Conservation (phyloP, 2,329 filamentous ascomycete genomes). For the Cadophora sp. region DNA sequence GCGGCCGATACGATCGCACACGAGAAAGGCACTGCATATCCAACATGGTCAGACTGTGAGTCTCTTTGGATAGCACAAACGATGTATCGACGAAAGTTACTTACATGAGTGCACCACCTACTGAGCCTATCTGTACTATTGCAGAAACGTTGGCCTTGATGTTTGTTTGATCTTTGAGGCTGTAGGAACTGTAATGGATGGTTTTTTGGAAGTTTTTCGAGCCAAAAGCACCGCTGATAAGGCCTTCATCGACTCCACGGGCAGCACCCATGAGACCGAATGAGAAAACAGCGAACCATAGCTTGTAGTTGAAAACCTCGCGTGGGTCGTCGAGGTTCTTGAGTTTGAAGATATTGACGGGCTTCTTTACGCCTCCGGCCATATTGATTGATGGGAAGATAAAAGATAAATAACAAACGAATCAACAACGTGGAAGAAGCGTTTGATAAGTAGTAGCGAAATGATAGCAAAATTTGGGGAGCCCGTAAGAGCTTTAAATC, state of each 20-base stretch:
- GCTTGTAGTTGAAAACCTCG: slow-evolving; percentile 76
- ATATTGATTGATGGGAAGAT: too few species aligned
- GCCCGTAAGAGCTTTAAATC: too few species aligned
- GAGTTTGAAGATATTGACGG: slow-evolving; percentile 68
- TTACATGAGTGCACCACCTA: slow-evolving; percentile 62
- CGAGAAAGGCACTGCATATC: slow-evolving; percentile 57
- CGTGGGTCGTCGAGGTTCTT: slow-evolving; percentile 69
- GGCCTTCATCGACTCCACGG: slow-evolving; percentile 69
- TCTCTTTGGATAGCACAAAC: background rate
- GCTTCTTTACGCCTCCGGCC: slow-evolving; percentile 60
- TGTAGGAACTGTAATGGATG: too few species aligned
- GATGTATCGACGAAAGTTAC: too few species aligned
- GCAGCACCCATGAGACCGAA: slow-evolving; percentile 80
- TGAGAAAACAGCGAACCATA: slow-evolving; percentile 76
- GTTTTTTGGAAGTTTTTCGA: slow-evolving; percentile 68
- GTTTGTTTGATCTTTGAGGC: slow-evolving; percentile 60
- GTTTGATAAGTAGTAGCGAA: too few species aligned
- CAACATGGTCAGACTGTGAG: slow-evolving; percentile 1
- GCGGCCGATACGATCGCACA: slow-evolving; percentile 66
- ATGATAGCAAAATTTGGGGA: too few species aligned
- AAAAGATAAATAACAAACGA: too few species aligned
- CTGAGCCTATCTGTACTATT: slow-evolving; percentile 49
- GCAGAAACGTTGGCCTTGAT: slow-evolving; percentile 68
- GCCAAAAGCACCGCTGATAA: slow-evolving; percentile 75
- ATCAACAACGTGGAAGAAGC: too few species aligned